phyloP scores from a whole-genome alignment of 129 eudicot species.

The Escallonia herrerae region DNA sequence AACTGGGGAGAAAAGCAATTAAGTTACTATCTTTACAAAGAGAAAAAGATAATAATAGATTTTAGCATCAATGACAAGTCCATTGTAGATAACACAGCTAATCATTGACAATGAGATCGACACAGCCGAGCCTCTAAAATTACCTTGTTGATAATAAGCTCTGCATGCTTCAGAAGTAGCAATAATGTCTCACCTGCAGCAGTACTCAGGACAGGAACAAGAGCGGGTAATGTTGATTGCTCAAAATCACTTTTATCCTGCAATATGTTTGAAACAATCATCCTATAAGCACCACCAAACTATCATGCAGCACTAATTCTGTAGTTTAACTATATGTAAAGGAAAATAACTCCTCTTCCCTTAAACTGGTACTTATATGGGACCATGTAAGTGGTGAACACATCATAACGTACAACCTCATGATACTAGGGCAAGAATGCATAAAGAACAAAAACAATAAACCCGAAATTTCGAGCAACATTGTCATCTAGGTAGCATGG shows the following conservation, averaged over 20 bases:
- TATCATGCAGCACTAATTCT: no score
- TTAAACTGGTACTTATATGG: no score
- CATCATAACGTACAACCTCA: no score
- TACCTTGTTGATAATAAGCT: conserved; percentile 94
- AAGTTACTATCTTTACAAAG: background rate
- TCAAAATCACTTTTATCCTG: conserved; percentile 94
- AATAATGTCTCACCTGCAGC: conserved; percentile 90
- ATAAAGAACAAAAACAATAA: no score
- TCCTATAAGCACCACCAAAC: background rate
- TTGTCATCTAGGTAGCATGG: no score
- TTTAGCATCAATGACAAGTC: background rate
- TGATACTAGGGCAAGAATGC: no score
- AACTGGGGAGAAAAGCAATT: no score
- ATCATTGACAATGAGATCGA: background rate
- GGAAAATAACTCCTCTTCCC: no score
- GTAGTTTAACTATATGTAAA: no score
- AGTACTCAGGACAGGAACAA: conserved; percentile 83
- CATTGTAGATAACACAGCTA: background rate
- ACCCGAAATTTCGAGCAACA: no score
- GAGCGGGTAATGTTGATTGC: conserved; percentile 88
- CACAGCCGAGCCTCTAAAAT: conserved; percentile 10
- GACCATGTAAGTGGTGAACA: no score
- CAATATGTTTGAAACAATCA: conserved; percentile 12
- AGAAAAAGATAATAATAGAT: background rate
- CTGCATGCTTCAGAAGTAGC: conserved; percentile 95